A percentile compares a stretch with the other conserved stretches of the same genome.
These are phyloP conservation scores for Diplodia sapinea DNA, from an alignment of 2,329 filamentous ascomycete species.

Conservation along the genomic window DNA sequence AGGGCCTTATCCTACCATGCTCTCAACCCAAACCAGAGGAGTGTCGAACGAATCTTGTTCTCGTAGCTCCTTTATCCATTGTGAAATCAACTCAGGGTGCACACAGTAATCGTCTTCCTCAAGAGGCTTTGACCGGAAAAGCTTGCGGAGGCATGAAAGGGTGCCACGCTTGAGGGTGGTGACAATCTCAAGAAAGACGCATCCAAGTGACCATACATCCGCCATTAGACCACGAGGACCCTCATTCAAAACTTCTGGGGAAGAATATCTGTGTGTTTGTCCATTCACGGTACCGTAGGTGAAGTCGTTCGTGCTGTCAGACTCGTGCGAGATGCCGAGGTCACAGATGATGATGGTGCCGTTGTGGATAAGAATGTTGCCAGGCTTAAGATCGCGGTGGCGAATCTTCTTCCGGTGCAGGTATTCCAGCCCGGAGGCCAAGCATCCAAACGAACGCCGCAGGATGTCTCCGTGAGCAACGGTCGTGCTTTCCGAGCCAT, in stretches of 20 bases:
- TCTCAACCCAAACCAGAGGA: too few species aligned
- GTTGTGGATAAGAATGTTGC: not conserved
- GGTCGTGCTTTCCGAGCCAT: too few species aligned
- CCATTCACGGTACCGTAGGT: not conserved
- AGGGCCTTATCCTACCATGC: too few species aligned
- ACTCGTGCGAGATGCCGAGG: not conserved
- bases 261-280: not conserved
- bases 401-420: not conserved
- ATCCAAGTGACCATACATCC: constrained; percentile 2
- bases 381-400: constrained; percentile 1
- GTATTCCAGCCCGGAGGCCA: not conserved
- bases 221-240: not conserved
- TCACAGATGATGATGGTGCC: not conserved
- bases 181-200: not conserved
- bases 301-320: not conserved
- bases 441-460: not conserved
- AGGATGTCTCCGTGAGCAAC: not conserved
- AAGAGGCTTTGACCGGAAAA: too few species aligned
- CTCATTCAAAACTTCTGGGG: not conserved
- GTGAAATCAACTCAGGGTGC: not conserved
- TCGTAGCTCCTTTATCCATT: too few species aligned
- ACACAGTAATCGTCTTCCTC: not conserved
- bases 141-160: not conserved
- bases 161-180: not conserved
- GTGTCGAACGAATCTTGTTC: too few species aligned